Conservation (phyloP, 495 filamentous ascomycete genomes). For the Penicillium bialowiezense region DNA sequence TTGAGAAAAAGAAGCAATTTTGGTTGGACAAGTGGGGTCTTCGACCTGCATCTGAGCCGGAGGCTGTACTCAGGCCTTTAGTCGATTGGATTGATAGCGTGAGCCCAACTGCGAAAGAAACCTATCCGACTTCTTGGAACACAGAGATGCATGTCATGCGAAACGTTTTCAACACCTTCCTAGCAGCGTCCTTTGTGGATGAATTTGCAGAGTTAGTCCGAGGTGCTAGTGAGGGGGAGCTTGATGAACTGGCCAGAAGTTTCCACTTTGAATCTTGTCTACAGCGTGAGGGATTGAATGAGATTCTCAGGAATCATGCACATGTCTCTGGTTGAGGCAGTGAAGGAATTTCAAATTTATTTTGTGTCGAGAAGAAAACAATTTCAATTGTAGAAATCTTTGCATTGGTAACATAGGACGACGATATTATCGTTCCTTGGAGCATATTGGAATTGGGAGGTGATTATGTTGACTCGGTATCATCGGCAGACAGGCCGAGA, state of each 20-base stretch:
- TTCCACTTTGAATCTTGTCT: constrained; percentile 59
- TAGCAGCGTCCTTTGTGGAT: constrained; percentile 49
- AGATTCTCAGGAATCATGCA: constrained; percentile 46
- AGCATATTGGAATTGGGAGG: no score
- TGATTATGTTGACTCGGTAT: no score
- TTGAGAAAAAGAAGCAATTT: constrained; percentile 52
- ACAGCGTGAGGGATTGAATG: constrained; percentile 54
- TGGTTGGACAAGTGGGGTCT: constrained; percentile 57
- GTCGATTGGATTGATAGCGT: constrained; percentile 42
- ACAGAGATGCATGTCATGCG: constrained; percentile 55
- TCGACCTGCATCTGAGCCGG: constrained; percentile 32
- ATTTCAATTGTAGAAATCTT: no score
- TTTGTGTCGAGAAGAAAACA: no score
- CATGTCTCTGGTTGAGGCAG: background rate
- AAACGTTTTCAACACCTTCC: constrained; percentile 49
- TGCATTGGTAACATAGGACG: no score
- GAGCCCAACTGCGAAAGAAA: constrained; percentile 36
- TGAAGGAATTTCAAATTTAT: no score
- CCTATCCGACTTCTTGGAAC: constrained; percentile 56
- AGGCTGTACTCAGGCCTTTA: constrained; percentile 36
- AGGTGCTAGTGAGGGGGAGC: constrained; percentile 49
- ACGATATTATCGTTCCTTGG: no score
- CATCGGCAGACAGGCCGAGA: no score
- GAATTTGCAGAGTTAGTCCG: constrained; percentile 59
- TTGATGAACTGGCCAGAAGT: constrained; percentile 54